Percentiles rank a stretch among this genome's conserved stretches.
Conservation (phyloP, 2,329 filamentous ascomycete genomes). For the Diplocarpon mali region DNA sequence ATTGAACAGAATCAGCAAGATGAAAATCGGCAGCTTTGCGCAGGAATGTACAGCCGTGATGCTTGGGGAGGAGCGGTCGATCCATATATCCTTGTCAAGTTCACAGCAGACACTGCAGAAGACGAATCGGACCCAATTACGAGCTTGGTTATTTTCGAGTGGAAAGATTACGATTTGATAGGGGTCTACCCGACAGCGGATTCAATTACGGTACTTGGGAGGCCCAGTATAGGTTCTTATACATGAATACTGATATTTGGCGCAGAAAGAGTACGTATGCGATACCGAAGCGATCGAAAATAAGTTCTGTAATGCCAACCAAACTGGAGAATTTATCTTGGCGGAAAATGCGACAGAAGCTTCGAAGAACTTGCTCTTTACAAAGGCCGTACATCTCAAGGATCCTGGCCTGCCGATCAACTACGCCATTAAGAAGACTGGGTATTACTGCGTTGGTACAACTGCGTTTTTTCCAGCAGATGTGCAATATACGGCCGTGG, state of each 20-base stretch:
- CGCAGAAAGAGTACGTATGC: slow-evolving; percentile 61
- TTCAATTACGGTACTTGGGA: slow-evolving; percentile 38
- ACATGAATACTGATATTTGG: slow-evolving; percentile 26
- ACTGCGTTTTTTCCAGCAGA: slow-evolving; percentile 52
- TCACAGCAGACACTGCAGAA: slow-evolving; percentile 48
- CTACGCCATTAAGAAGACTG: slow-evolving; percentile 79
- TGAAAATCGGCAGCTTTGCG: slow-evolving; percentile 71
- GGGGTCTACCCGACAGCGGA: slow-evolving; percentile 52
- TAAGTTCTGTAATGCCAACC: slow-evolving; percentile 62
- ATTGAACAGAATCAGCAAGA: slow-evolving; percentile 57
- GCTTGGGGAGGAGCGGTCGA: slow-evolving; percentile 82
- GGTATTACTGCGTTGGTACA: slow-evolving; percentile 90
- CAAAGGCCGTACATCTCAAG: slow-evolving; percentile 73
- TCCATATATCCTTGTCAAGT: slow-evolving; percentile 80
- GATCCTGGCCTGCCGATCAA: slow-evolving; percentile 57
- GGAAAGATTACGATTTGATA: slow-evolving; percentile 72
- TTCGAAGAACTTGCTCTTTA: slow-evolving; percentile 63
- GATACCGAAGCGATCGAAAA: slow-evolving; percentile 56
- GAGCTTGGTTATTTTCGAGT: slow-evolving; percentile 88
- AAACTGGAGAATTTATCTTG: slow-evolving; percentile 78
- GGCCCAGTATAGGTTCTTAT: not conserved
- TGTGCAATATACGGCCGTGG: slow-evolving; percentile 61
- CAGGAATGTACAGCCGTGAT: slow-evolving; percentile 84
- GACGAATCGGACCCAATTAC: slow-evolving; percentile 61
- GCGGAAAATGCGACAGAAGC: slow-evolving; percentile 61